Percentiles rank a stretch among this genome's conserved stretches.
Conservation (phyloP, 2,329 filamentous ascomycete species). For the Cordyceps cicadae region DNA sequence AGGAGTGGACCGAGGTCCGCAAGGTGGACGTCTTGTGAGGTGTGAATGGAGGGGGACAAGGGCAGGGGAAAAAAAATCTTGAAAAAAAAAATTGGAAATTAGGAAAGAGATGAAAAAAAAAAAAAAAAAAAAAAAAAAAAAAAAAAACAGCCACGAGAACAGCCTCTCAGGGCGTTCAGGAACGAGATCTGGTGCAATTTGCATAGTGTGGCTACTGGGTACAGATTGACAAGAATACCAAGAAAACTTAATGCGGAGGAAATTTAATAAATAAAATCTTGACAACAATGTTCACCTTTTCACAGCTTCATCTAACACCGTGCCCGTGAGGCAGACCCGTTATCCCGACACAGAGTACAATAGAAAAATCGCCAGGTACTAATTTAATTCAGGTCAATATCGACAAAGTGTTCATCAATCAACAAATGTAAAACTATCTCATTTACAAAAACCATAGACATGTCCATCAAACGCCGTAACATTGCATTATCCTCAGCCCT, state of each 20-base stretch:
- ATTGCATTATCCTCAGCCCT: not conserved
- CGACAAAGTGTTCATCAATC: not conserved
- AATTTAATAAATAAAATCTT: not conserved
- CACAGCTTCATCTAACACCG: not conserved
- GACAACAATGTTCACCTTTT: too few species aligned
- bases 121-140: not conserved
- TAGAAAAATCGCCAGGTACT: too few species aligned
- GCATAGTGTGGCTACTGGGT: too few species aligned
- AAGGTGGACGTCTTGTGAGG: constrained; percentile 48
- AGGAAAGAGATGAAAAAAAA: not conserved
- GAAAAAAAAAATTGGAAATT: too few species aligned
- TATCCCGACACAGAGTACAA: too few species aligned
- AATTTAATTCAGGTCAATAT: too few species aligned
- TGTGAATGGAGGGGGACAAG: too few species aligned
- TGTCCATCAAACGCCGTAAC: not conserved
- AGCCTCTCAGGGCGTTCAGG: not conserved
- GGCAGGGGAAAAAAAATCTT: too few species aligned
- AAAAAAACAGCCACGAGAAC: not conserved
- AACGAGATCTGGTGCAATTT: not conserved
- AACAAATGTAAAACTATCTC: not conserved
- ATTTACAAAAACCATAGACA: not conserved
- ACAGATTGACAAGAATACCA: not conserved
- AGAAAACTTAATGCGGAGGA: constrained; percentile 4
- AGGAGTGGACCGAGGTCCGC: constrained; percentile 55
- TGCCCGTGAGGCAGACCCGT: too few species aligned